Percentiles rank a stretch among this genome's conserved stretches.
These are phyloP conservation scores for Jaenimonas drosophilae DNA, from an alignment of 208 protist species.

Conservation along the genomic window DNA sequence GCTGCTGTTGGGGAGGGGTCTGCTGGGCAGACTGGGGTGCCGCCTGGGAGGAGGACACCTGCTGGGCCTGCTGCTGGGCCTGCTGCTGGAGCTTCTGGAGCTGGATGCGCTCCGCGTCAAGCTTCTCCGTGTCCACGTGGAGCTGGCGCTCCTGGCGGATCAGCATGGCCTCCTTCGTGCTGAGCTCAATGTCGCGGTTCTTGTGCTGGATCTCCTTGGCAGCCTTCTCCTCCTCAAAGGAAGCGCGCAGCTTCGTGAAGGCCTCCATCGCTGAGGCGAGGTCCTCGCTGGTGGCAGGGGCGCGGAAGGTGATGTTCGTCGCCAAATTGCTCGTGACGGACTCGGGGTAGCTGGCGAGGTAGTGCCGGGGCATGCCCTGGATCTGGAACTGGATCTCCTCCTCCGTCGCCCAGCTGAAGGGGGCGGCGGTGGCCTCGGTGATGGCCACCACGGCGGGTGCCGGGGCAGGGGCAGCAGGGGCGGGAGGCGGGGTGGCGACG, in stretches of 20 bases:
- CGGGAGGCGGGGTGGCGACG: not conserved
- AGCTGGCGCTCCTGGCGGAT: conserved; percentile 20
- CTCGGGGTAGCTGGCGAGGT: conserved; percentile 56
- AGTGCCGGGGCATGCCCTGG: conserved; percentile 18
- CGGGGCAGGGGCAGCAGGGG: conserved; percentile 7
- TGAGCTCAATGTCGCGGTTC: conserved; percentile 32
- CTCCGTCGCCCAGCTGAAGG: conserved; percentile 74
- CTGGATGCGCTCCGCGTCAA: conserved; percentile 25
- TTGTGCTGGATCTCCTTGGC: conserved; percentile 34
- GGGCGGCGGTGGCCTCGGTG: conserved; percentile 6
- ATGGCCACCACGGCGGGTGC: conserved; percentile 1
- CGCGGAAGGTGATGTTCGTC: conserved; percentile 42
- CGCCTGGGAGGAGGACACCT: conserved; percentile 14
- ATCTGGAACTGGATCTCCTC: conserved; percentile 58
- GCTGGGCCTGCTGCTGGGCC: conserved; percentile 31
- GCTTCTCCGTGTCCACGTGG: conserved; percentile 15
- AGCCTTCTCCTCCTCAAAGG: conserved; percentile 32
- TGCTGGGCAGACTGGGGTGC: conserved; percentile 5
- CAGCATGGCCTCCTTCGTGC: conserved; percentile 23
- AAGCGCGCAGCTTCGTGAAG: conserved; percentile 25
- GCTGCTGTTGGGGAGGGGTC: conserved; percentile 13
- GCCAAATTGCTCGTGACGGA: conserved; percentile 41
- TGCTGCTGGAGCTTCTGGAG: conserved; percentile 19
- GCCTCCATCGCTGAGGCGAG: conserved; percentile 24
- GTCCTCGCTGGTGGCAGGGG: conserved; percentile 24